Percentiles rank a stretch among this genome's conserved stretches.
These are phyloP conservation scores for Globisporangium uncinulatum DNA, from an alignment of 352 stramenopile species.

Conservation along the genomic window DNA sequence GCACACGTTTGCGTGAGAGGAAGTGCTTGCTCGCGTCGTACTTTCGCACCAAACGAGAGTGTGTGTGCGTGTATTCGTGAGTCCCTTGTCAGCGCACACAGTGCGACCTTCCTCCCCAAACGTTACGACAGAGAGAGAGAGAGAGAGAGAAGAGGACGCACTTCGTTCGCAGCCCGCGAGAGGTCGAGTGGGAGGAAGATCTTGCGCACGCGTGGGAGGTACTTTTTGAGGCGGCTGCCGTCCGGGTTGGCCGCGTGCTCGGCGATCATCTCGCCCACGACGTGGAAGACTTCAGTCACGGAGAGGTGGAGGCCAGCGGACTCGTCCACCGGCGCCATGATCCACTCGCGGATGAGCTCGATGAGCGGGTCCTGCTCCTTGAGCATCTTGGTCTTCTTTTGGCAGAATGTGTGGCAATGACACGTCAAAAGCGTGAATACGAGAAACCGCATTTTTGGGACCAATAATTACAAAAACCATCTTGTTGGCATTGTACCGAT, in stretches of 20 bases:
- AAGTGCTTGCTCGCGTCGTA: conserved; percentile 76
- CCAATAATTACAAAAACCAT: too few species aligned
- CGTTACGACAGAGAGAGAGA: neutral
- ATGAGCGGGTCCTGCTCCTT: conserved; percentile 86
- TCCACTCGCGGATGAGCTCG: conserved; percentile 80
- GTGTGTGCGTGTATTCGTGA: neutral
- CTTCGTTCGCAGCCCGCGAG: conserved; percentile 46
- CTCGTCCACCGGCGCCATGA: conserved; percentile 66
- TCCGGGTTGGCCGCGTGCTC: conserved; percentile 48
- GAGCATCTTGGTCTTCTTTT: conserved; percentile 34
- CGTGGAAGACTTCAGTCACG: conserved; percentile 58
- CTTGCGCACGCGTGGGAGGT: conserved; percentile 55
- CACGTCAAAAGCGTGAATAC: too few species aligned
- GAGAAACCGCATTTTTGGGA: too few species aligned
- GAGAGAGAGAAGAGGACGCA: neutral
- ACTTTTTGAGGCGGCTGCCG: conserved; percentile 47
- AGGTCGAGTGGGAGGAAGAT: conserved; percentile 73
- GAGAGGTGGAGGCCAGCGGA: conserved; percentile 53
- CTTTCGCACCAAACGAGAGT: conserved; percentile 5
- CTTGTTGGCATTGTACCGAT: too few species aligned
- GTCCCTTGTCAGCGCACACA: neutral
- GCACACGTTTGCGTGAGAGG: conserved; percentile 69
- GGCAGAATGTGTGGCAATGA: neutral
- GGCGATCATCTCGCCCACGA: conserved; percentile 73
- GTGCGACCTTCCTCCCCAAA: too few species aligned